phyloP scores from a whole-genome alignment of 2,329 filamentous ascomycete genomes.

The Intubia oerlemansii region DNA sequence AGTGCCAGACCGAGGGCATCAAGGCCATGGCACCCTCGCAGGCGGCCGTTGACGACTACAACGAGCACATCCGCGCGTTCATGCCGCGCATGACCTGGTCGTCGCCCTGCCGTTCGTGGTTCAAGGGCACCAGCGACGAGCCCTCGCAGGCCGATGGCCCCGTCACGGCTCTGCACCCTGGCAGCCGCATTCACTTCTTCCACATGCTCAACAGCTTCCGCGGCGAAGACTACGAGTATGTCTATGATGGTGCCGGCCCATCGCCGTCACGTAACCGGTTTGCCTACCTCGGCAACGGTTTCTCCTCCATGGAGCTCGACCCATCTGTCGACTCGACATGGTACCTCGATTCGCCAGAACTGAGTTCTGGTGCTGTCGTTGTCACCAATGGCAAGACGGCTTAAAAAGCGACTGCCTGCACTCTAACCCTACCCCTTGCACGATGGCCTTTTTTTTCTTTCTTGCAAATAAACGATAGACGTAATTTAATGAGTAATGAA shows the following conservation, averaged over 20 bases:
- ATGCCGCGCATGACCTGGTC: conserved; percentile 32
- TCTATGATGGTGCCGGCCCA: conserved; percentile 14
- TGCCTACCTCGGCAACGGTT: conserved; percentile 30
- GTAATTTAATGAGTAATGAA: too few relatives aligned
- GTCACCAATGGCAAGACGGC: too few relatives aligned
- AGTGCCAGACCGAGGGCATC: conserved; percentile 28
- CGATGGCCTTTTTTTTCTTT: too few relatives aligned
- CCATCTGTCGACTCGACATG: conserved; percentile 1
- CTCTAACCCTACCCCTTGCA: too few relatives aligned
- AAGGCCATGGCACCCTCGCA: conserved; percentile 22
- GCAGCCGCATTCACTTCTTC: conserved; percentile 28
- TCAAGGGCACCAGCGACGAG: conserved; percentile 21
- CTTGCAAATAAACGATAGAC: too few relatives aligned
- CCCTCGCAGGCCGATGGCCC: conserved; percentile 18
- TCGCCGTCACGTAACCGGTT: conserved; percentile 21
- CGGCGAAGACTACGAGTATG: conserved; percentile 31
- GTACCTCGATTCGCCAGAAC: conserved; percentile 1
- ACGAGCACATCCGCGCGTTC: conserved; percentile 23
- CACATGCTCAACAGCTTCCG: conserved; percentile 28
- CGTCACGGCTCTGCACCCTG: conserved; percentile 27
- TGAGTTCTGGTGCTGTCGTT: too few relatives aligned
- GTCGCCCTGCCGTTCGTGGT: conserved; percentile 26
- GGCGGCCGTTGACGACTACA: conserved; percentile 27
- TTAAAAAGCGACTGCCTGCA: too few relatives aligned
- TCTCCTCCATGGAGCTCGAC: conserved; percentile 22